phyloP scores from a whole-genome alignment of 1,139 yeast genomes.

The Geotrichum cucujoidarum region DNA sequence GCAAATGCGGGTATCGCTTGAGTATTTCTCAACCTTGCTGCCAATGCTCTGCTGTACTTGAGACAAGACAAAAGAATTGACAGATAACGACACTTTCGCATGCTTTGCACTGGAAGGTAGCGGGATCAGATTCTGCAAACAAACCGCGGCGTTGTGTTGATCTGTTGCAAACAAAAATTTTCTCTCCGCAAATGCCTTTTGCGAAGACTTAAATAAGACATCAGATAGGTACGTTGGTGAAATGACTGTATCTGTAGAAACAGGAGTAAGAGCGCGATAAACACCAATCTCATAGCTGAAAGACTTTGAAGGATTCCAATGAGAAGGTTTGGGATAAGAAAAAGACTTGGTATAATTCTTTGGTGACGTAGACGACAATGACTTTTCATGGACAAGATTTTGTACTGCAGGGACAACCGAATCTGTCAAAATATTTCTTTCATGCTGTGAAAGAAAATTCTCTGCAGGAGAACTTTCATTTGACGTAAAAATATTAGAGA shows the following conservation, averaged over 20 bases:
- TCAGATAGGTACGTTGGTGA: slow-evolving; percentile 21
- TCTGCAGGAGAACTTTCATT: no score
- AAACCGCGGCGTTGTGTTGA: slow-evolving; percentile 25
- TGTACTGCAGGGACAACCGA: no score
- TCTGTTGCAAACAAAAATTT: slow-evolving; percentile 28
- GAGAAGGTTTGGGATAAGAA: no score
- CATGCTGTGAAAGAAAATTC: no score
- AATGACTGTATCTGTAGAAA: no score
- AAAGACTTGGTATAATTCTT: no score
- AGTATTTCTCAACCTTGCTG: slow-evolving; percentile 17
- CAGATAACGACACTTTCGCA: slow-evolving; percentile 22
- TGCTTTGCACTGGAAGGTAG: slow-evolving; percentile 21
- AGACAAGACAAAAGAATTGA: slow-evolving; percentile 25
- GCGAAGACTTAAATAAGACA: slow-evolving; percentile 25
- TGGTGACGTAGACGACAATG: no score
- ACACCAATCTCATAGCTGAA: no score
- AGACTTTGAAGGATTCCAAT: no score
- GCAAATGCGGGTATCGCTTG: slow-evolving; percentile 22
- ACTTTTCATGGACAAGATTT: no score
- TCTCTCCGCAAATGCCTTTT: slow-evolving; percentile 25
- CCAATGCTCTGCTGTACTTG: slow-evolving; percentile 24
- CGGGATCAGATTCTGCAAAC: slow-evolving; percentile 25
- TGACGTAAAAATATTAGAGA: background rate
- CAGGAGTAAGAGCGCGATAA: no score
- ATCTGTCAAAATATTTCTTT: no score